Conservation (phyloP, 495 filamentous ascomycete species). For the Cudoniella acicularis region DNA sequence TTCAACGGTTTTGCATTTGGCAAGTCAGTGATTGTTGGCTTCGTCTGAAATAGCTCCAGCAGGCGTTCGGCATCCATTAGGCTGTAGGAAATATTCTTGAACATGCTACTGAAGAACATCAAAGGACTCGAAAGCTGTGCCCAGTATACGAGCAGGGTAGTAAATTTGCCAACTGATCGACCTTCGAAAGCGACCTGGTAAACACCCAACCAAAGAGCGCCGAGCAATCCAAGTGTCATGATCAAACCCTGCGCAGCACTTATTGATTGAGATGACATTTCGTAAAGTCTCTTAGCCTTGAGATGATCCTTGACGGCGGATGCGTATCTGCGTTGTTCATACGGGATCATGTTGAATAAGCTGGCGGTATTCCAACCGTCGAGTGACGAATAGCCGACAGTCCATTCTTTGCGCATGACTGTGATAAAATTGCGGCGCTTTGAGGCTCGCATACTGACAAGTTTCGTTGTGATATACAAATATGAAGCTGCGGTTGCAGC, state of each 20-base stretch:
- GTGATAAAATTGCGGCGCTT: constrained; percentile 35
- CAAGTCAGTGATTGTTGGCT: constrained; percentile 57
- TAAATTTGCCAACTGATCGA: constrained; percentile 64
- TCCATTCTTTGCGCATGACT: constrained; percentile 25
- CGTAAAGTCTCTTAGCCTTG: constrained; percentile 17
- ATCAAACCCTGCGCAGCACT: constrained; percentile 47
- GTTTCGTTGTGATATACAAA: constrained; percentile 55
- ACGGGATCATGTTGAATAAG: constrained; percentile 59
- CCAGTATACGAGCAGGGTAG: constrained; percentile 72
- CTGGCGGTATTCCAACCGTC: constrained; percentile 26
- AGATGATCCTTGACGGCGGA: constrained; percentile 29
- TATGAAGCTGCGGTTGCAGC: constrained; percentile 59
- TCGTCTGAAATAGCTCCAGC: constrained; percentile 64
- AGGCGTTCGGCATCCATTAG: constrained; percentile 71
- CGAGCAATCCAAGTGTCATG: constrained; percentile 58
- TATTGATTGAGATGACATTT: constrained; percentile 22
- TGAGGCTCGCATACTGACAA: constrained; percentile 36
- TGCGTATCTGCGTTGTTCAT: constrained; percentile 61
- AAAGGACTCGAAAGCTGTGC: constrained; percentile 56
- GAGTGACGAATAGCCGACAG: constrained; percentile 18
- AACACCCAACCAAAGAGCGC: constrained; percentile 62
- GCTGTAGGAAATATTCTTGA: constrained; percentile 54
- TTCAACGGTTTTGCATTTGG: constrained; percentile 51
- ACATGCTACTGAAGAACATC: constrained; percentile 57
- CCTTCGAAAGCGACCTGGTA: constrained; percentile 56